Evolutionary conservation across 768 basidiomycete species (phyloP).

Genomic region (Paxillus ammoniavirescens): DNA sequence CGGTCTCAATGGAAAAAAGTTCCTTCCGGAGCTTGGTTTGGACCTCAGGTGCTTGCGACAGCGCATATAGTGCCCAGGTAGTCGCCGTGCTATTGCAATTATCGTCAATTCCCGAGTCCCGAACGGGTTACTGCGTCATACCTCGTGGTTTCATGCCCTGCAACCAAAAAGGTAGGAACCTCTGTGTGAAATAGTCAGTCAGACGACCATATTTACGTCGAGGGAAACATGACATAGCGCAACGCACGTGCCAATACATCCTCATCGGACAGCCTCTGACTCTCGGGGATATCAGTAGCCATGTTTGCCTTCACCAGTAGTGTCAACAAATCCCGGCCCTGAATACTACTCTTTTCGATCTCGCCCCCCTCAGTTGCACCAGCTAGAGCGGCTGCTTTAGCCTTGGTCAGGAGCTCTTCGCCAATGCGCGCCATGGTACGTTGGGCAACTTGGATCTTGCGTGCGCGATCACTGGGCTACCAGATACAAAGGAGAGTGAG

Average conservation of each 20-base stretch:
- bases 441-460: constrained; percentile 28
- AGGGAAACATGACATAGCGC: not conserved
- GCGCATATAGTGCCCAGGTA: no score
- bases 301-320: no score
- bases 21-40: no score
- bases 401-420: constrained; percentile 44
- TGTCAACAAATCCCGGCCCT: constrained; percentile 41
- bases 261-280: constrained; percentile 56
- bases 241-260: constrained; percentile 57
- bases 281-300: constrained; percentile 53
- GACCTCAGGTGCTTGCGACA: no score
- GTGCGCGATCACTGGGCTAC: constrained; percentile 21
- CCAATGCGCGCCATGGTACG: constrained; percentile 51
- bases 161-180: no score
- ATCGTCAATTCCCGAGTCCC: no score
- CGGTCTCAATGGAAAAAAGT: no score
- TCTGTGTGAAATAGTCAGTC: no score
- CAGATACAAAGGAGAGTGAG: not conserved
- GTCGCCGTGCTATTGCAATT: no score
- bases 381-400: constrained; percentile 36
- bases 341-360: constrained; percentile 20
- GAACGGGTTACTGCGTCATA: no score
- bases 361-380: constrained; percentile 6
- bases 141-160: no score
- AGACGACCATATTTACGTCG: no score